These are phyloP conservation scores for Kluyveromyces siamensis DNA, from an alignment of 805 yeast genomes.

Conservation along the genomic window DNA sequence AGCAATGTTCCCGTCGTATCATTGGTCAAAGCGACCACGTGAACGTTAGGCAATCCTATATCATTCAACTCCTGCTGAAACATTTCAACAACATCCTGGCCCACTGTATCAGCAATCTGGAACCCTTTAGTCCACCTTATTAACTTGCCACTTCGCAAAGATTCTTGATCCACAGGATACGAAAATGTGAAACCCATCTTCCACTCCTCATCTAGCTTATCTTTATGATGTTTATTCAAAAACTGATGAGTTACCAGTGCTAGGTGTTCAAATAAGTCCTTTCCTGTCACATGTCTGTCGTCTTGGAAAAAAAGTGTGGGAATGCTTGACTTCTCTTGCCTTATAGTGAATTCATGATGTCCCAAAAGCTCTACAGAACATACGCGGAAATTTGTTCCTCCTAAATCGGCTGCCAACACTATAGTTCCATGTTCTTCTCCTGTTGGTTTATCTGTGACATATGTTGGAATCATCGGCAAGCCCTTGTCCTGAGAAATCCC, in stretches of 20 bases:
- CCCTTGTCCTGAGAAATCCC: slow-evolving; percentile 34
- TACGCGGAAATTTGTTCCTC: slow-evolving; percentile 94
- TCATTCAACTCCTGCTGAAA: slow-evolving; percentile 62
- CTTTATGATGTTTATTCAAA: slow-evolving; percentile 56
- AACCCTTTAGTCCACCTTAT: slow-evolving; percentile 97
- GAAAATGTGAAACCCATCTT: slow-evolving; percentile 90
- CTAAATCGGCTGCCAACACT: slow-evolving; percentile 84
- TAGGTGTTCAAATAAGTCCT: slow-evolving; percentile 62
- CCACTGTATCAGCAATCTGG: slow-evolving; percentile 76
- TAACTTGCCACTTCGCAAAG: slow-evolving; percentile 67
- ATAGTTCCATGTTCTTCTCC: slow-evolving; percentile 74
- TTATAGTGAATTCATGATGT: slow-evolving; percentile 66
- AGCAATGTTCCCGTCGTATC: slow-evolving; percentile 93
- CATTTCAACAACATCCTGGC: slow-evolving; percentile 66
- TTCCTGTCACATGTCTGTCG: slow-evolving; percentile 36
- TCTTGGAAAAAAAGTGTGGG: slow-evolving; percentile 70
- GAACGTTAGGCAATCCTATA: slow-evolving; percentile 47
- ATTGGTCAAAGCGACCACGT: slow-evolving; percentile 82
- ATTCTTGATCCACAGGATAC: slow-evolving; percentile 85
- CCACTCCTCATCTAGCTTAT: slow-evolving; percentile 33
- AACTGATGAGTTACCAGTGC: slow-evolving; percentile 65
- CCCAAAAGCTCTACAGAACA: slow-evolving; percentile 77
- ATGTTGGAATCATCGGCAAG: slow-evolving; percentile 91
- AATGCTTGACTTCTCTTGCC: slow-evolving; percentile 69
- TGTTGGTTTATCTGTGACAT: slow-evolving; percentile 72